Percentiles rank a stretch among this genome's conserved stretches.
These are phyloP conservation scores for Nothophoma quercina DNA, from an alignment of 2,329 filamentous ascomycete genomes.

Conservation along the genomic window DNA sequence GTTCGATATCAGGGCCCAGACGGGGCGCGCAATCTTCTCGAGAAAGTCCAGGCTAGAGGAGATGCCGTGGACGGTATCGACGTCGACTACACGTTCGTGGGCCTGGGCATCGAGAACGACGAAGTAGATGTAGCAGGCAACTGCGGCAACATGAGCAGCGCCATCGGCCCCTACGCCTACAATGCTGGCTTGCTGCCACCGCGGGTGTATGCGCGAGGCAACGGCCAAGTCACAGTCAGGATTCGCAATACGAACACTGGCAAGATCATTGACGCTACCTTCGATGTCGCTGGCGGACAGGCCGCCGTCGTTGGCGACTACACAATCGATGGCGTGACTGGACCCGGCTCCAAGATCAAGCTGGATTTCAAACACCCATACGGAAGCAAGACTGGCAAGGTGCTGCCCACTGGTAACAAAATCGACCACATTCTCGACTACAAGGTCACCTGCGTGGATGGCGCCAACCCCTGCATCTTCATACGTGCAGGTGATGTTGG, in stretches of 20 bases:
- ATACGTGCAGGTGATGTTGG: conserved; percentile 63
- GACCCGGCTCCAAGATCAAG: conserved; percentile 63
- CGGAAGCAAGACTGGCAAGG: conserved; percentile 68
- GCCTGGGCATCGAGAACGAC: conserved; percentile 68
- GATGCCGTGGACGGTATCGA: conserved; percentile 48
- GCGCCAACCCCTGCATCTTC: conserved; percentile 70
- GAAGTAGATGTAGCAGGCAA: conserved; percentile 73
- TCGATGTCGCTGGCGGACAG: conserved; percentile 60
- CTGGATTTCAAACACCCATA: conserved; percentile 69
- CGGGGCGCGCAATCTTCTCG: conserved; percentile 8
- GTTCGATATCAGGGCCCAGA: conserved; percentile 4
- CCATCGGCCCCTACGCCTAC: conserved; percentile 69
- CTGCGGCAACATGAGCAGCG: conserved; percentile 81
- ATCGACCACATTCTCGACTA: conserved; percentile 61
- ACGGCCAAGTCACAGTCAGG: conserved; percentile 58
- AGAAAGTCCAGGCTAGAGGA: background rate
- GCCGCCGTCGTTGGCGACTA: conserved; percentile 62
- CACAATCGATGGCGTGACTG: conserved; percentile 69
- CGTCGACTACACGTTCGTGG: conserved; percentile 76
- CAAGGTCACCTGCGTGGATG: conserved; percentile 66
- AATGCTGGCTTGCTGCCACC: conserved; percentile 60
- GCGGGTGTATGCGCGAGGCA: conserved; percentile 33
- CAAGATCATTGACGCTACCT: conserved; percentile 68
- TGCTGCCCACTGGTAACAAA: conserved; percentile 66
- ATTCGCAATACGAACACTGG: conserved; percentile 76